These are phyloP conservation scores for Mucor piriformis DNA, from an alignment of 371 early-diverging fungal species.

Conservation along the genomic window DNA sequence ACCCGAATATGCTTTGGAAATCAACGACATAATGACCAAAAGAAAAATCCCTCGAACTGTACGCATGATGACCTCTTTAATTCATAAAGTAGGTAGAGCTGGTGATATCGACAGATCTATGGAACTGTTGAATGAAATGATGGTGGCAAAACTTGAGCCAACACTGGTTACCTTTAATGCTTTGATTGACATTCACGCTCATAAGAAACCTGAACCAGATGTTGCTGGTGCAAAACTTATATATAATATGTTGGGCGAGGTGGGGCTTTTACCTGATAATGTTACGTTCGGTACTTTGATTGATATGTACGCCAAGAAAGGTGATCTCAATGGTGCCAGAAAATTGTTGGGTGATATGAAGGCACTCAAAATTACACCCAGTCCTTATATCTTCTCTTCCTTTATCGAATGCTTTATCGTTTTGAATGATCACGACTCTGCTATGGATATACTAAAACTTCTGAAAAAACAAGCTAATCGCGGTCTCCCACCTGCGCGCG, in stretches of 20 bases:
- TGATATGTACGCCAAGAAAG: constrained; percentile 49
- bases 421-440: constrained; percentile 29
- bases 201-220: constrained; percentile 41
- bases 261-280: constrained; percentile 32
- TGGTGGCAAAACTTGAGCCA: constrained; percentile 27
- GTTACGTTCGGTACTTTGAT: constrained; percentile 42
- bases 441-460: constrained; percentile 24
- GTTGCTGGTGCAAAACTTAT: constrained; percentile 30
- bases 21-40: constrained; percentile 46
- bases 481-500: constrained; percentile 8
- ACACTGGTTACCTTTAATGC: constrained; percentile 50
- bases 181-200: constrained; percentile 53
- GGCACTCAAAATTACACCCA: constrained; percentile 25
- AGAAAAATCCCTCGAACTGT: constrained; percentile 32
- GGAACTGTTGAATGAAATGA: constrained; percentile 43
- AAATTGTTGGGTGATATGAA: constrained; percentile 35
- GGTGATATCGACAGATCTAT: constrained; percentile 37
- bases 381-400: constrained; percentile 34
- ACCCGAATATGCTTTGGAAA: constrained; percentile 40
- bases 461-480: constrained; percentile 10
- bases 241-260: constrained; percentile 33
- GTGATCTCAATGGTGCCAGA: constrained; percentile 30
- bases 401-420: constrained; percentile 40
- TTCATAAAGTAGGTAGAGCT: constrained; percentile 50
- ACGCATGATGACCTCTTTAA: constrained; percentile 42